phyloP scores from a whole-genome alignment of 2,329 filamentous ascomycete species.

The Xylaria sp. region DNA sequence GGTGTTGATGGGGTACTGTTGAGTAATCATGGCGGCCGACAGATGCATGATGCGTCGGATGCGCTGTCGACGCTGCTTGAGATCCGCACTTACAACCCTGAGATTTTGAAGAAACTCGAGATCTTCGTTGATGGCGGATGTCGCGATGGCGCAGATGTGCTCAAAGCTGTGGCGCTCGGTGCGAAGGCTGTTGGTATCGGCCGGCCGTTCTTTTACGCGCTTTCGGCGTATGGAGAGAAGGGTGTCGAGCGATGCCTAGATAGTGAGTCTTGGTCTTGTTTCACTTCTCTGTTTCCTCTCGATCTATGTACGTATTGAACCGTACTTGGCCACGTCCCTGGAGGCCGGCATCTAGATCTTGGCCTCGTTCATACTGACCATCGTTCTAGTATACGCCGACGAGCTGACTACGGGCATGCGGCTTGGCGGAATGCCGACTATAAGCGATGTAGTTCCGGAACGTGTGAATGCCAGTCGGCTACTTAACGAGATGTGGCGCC shows the following conservation, averaged over 20 bases:
- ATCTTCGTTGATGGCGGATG: slow-evolving; percentile 62
- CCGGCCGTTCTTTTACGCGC: slow-evolving; percentile 57
- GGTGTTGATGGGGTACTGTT: slow-evolving; percentile 60
- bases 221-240: slow-evolving; percentile 51
- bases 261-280: slow-evolving; percentile 36
- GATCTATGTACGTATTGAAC: slow-evolving; percentile 15
- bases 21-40: slow-evolving; percentile 64
- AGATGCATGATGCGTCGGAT: slow-evolving; percentile 59
- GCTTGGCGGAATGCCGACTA: slow-evolving; percentile 60
- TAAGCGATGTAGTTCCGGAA: slow-evolving; percentile 61
- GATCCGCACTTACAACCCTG: slow-evolving; percentile 56
- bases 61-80: slow-evolving; percentile 58
- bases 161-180: slow-evolving; percentile 60
- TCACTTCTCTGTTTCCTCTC: neutral
- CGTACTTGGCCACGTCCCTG: neutral
- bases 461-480: slow-evolving; percentile 58
- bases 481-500: slow-evolving; percentile 50
- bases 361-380: slow-evolving; percentile 34
- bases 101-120: slow-evolving; percentile 56
- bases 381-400: slow-evolving; percentile 47
- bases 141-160: slow-evolving; percentile 58
- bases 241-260: slow-evolving; percentile 48
- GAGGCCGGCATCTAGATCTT: slow-evolving; percentile 5
- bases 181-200: slow-evolving; percentile 60
- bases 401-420: slow-evolving; percentile 62